Evolutionary conservation across 1,284 basidiomycete genomes (phyloP).

Genomic region (Megacollybia platyphylla): DNA sequence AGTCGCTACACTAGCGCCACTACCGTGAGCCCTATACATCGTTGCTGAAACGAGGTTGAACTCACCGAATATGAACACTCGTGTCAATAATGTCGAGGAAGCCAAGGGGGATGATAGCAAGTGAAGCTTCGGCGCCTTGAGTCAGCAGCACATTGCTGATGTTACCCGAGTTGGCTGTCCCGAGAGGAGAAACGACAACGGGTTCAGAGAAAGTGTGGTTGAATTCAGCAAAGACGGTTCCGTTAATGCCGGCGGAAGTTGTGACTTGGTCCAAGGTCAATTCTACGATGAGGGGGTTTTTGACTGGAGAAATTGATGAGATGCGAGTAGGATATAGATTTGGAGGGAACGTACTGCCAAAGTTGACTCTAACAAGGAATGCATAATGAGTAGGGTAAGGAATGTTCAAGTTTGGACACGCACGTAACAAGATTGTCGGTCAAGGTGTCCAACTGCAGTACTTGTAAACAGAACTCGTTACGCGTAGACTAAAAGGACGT

Average conservation of each 20-base stretch:
- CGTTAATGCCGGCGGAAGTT: constrained; percentile 25
- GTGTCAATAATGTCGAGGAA: constrained; percentile 22
- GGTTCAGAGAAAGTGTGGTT: constrained; percentile 23
- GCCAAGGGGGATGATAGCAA: constrained; percentile 23
- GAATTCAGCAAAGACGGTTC: constrained; percentile 25
- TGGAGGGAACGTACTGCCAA: constrained; percentile 1
- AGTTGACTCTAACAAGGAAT: neutral
- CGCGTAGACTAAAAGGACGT: constrained; percentile 6
- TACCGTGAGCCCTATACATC: neutral
- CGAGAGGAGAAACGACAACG: constrained; percentile 20
- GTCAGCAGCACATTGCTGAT: constrained; percentile 24
- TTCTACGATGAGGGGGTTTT: constrained; percentile 29
- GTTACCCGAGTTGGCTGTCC: constrained; percentile 22
- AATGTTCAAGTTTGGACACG: neutral
- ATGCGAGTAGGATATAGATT: neutral
- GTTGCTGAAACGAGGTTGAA: neutral
- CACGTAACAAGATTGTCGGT: constrained; percentile 22
- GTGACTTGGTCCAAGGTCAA: constrained; percentile 26
- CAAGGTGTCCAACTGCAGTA: constrained; percentile 19
- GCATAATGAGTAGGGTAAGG: neutral
- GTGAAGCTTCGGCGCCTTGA: constrained; percentile 18
- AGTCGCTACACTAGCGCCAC: constrained; percentile 11
- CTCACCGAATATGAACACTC: constrained; percentile 23
- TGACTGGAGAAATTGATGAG: constrained; percentile 13
- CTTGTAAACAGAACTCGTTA: neutral